Conservation (phyloP, 768 basidiomycete species). For the Psilocybe tampanensis region DNA sequence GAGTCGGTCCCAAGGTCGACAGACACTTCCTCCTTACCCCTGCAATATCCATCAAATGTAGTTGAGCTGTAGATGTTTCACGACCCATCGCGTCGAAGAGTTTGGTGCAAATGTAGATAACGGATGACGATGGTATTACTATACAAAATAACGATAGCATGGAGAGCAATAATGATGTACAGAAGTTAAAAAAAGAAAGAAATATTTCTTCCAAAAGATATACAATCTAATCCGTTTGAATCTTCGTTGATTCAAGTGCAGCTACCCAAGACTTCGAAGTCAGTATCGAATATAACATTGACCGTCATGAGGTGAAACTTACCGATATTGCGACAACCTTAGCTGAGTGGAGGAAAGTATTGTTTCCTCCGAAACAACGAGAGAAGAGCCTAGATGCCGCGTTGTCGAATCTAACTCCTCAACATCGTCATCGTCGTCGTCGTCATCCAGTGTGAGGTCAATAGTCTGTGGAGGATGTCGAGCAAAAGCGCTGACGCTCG, state of each 20-base stretch:
- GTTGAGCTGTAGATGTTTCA: no score
- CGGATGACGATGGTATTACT: background rate
- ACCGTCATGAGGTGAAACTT: background rate
- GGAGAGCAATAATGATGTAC: constrained; percentile 7
- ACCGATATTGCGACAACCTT: constrained; percentile 25
- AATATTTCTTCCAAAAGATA: background rate
- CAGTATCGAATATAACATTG: background rate
- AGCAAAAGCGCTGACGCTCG: background rate
- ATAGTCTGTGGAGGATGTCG: constrained; percentile 9
- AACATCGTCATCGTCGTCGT: background rate
- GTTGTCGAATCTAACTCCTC: constrained; percentile 4
- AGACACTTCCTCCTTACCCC: no score
- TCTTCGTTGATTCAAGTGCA: background rate
- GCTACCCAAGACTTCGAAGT: background rate
- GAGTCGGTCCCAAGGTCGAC: no score
- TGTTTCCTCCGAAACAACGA: constrained; percentile 11
- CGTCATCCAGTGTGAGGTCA: constrained; percentile 15
- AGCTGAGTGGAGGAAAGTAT: constrained; percentile 11
- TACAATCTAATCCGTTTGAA: background rate
- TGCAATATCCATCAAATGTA: no score
- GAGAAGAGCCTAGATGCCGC: background rate
- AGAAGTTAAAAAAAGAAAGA: background rate
- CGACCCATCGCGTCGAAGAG: no score
- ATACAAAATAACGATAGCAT: constrained; percentile 14
- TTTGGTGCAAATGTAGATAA: background rate